Base-by-base conservation (phyloP, 148 eudicot genomes). In the Fallopia convolvulus region DNA sequence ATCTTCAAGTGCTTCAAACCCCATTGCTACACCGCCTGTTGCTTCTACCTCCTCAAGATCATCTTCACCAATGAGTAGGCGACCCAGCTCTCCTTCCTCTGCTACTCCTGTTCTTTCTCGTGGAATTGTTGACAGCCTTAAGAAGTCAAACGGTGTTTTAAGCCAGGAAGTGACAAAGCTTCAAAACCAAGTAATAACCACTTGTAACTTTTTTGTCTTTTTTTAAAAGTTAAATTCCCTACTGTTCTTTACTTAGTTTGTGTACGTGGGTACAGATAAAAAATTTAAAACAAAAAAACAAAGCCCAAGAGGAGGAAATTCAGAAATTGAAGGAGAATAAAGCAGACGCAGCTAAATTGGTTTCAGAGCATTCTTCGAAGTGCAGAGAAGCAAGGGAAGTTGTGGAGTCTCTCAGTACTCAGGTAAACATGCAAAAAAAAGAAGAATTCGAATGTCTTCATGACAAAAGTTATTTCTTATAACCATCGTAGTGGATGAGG, bases 91-190 rank as follows among this genome's bases (percentile, higher is more conserved):
- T 41, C 85, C 92, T 49, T 83, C 87, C 72, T 72, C 90, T 33
- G 76, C 83, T 4, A 48, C 88, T 44, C 88, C 91, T 18, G 82
- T 81, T 1, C 82, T 83, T 60, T 87, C 92, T 15, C 79, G 86
- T 81, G 90, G 90, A 47, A 83, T 87, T 18, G 77, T 82, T 48
- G 92, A 87, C 77, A 81, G 79, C 76, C 84, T 89, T 6, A 87
- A 84, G 84, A 87, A 80, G 82, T 70, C 90, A 12, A 87, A 87
- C 68, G 89, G 84, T 21, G 76, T 80, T 80, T 79, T 89, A 78
- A 79, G 72, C 77, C 84, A 87, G 80, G 90, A 89, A 87, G 85
- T 89, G 49, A 73, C 83, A 50, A 84, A 84, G 83, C 74, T 89
- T 77, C 90, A 85, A 50, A 80, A 23, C 81, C 87, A 85, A 74